These are phyloP conservation scores for Fusarium nematophilum DNA, from an alignment of 2,329 filamentous ascomycete species.

Conservation along the genomic window DNA sequence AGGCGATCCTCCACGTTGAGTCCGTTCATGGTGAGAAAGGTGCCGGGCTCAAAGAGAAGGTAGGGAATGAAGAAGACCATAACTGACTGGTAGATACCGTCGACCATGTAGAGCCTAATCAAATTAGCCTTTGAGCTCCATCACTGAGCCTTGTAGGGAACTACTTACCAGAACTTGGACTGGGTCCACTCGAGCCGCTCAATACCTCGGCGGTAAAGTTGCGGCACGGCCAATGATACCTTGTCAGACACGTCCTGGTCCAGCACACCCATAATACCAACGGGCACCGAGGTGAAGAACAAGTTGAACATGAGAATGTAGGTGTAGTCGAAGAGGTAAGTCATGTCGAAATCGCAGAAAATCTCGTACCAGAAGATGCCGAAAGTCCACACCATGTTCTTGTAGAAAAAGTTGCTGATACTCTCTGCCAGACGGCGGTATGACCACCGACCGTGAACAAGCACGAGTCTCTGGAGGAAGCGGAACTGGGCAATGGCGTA, in stretches of 20 bases:
- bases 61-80: slow-evolving; percentile 95
- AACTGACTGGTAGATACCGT: slow-evolving; percentile 94
- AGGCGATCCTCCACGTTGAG: slow-evolving; percentile 81
- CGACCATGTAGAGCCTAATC: slow-evolving; percentile 87
- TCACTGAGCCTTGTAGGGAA: not conserved
- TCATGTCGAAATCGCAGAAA: slow-evolving; percentile 95
- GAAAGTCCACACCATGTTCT: slow-evolving; percentile 99
- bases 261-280: slow-evolving; percentile 94
- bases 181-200: slow-evolving; percentile 97
- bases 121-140: slow-evolving; percentile 16
- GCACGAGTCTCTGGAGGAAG: slow-evolving; percentile 83
- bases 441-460: slow-evolving; percentile 96
- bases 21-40: slow-evolving; percentile 78
- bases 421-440: slow-evolving; percentile 92
- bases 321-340: slow-evolving; percentile 96
- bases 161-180: slow-evolving; percentile 89
- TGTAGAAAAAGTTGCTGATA: slow-evolving; percentile 99
- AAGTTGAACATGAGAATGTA: slow-evolving; percentile 98
- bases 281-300: slow-evolving; percentile 93
- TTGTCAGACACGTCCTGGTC: slow-evolving; percentile 97
- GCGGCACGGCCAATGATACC: slow-evolving; percentile 92
- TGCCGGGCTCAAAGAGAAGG: slow-evolving; percentile 76
- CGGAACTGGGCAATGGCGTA: slow-evolving; percentile 96
- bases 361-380: slow-evolving; percentile 98
- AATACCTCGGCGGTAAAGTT: slow-evolving; percentile 95